Conservation (phyloP, 305 asterid genomes). For the Solanum hybrid region DNA sequence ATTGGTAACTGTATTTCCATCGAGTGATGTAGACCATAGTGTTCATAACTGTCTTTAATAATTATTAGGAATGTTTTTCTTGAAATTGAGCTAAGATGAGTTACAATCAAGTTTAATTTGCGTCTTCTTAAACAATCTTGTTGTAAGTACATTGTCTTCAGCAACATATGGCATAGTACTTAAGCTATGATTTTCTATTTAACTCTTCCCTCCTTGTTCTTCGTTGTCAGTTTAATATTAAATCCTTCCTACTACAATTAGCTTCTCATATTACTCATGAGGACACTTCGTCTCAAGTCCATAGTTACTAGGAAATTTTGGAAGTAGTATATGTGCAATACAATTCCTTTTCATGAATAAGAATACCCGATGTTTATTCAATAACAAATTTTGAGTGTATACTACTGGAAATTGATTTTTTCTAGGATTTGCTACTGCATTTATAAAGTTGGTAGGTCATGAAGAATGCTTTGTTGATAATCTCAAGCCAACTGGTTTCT, state of each 20-base stretch:
- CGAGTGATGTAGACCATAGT: not conserved
- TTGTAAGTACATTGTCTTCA: not conserved
- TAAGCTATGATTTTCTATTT: not conserved
- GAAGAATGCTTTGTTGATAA: not conserved
- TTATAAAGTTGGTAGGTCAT: not conserved
- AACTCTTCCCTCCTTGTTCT: not conserved
- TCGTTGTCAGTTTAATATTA: not conserved
- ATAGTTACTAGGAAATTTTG: not conserved
- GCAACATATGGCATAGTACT: not conserved
- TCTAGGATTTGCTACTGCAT: not conserved
- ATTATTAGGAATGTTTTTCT: not conserved
- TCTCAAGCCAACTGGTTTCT: not conserved
- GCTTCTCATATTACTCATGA: not conserved
- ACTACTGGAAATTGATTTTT: not conserved
- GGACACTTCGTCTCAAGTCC: not conserved
- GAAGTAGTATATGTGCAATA: not conserved
- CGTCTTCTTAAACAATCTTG: not conserved
- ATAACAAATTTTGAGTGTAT: not conserved
- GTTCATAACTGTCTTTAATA: not conserved
- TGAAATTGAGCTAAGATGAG: not conserved
- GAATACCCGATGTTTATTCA: not conserved
- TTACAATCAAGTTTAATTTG: not conserved
- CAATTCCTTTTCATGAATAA: not conserved
- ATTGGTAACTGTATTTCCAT: not conserved
- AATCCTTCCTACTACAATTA: not conserved